phyloP scores from a whole-genome alignment of 2,329 filamentous ascomycete species.

The Trichoderma sp. region DNA sequence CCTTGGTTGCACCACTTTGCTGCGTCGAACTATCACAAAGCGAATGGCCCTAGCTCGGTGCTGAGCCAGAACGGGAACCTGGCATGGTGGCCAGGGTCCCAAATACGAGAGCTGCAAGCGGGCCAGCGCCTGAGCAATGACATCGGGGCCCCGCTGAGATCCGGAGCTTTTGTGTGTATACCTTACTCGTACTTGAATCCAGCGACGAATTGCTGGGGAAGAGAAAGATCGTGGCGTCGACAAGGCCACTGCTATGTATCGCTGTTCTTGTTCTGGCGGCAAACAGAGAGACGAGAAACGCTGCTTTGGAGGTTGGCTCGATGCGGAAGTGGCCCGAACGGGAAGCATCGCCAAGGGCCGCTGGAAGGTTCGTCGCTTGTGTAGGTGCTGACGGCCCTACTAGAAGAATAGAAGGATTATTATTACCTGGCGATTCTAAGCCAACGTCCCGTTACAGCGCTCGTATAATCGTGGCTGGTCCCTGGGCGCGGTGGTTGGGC shows the following conservation, averaged over 20 bases:
- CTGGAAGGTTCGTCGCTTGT: not conserved
- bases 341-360: constrained; percentile 13
- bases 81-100: not conserved
- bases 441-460: not conserved
- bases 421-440: not conserved
- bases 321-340: constrained; percentile 1
- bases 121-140: constrained; percentile 4
- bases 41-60: not conserved
- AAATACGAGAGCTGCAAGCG: constrained; percentile 21
- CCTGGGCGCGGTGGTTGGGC: not conserved
- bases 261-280: not conserved
- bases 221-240: not conserved
- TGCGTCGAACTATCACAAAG: not conserved
- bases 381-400: not conserved
- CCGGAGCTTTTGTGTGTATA: not conserved
- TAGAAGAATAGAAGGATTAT: not conserved
- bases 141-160: constrained; percentile 1
- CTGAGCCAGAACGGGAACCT: not conserved
- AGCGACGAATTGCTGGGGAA: not conserved
- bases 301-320: not conserved
- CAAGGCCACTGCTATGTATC: not conserved
- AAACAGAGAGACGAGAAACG: not conserved
- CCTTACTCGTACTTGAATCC: not conserved
- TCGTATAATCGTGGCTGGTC: constrained; percentile 3
- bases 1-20: not conserved